Conservation (phyloP, 208 protist genomes). For the Crithidia fasciculata region DNA sequence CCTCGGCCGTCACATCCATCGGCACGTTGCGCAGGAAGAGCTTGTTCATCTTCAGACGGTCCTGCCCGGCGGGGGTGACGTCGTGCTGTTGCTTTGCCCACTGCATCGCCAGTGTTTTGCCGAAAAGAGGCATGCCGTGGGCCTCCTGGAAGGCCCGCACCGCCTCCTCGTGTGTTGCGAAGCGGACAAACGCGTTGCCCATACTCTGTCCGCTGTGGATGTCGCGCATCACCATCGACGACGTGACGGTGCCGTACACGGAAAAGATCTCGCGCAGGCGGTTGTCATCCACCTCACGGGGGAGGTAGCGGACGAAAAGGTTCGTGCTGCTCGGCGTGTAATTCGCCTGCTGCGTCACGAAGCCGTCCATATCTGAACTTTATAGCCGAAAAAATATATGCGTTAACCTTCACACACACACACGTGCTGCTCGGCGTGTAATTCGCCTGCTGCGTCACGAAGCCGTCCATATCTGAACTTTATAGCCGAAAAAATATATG, state of each 20-base stretch:
- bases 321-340: no score
- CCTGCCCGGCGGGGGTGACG: constrained; percentile 32
- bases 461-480: neutral
- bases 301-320: constrained; percentile 49
- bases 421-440: constrained; percentile 36
- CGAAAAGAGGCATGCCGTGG: constrained; percentile 17
- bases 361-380: no score
- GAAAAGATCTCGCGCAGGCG: constrained; percentile 35
- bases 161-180: constrained; percentile 30
- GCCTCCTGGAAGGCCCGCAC: constrained; percentile 3
- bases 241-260: constrained; percentile 37
- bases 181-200: constrained; percentile 55
- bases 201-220: constrained; percentile 54
- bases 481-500: no score
- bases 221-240: constrained; percentile 58
- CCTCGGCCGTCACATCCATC: constrained; percentile 26
- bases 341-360: no score
- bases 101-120: constrained; percentile 34
- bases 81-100: constrained; percentile 51
- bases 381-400: no score
- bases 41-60: constrained; percentile 43
- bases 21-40: constrained; percentile 67
- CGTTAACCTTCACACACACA: no score
- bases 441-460: constrained; percentile 13
- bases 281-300: constrained; percentile 39